Evolutionary conservation across 1,139 yeast genomes (phyloP).

Genomic region (Arxiozyma heterogenica): DNA sequence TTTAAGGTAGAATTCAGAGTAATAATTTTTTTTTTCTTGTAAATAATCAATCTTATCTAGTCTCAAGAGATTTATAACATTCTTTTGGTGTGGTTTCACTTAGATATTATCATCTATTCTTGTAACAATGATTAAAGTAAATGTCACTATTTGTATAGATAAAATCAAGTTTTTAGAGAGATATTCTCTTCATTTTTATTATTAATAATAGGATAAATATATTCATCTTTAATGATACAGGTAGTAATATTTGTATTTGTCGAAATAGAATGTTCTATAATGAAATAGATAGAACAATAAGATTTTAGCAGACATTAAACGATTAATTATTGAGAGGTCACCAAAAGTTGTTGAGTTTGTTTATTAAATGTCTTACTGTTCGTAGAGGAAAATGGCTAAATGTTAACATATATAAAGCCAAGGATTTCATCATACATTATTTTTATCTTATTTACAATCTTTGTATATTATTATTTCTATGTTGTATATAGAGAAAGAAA

Average conservation of each 20-base stretch:
- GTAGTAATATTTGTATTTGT: slow-evolving; percentile 7
- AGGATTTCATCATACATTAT: too few relatives aligned
- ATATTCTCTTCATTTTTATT: slow-evolving; percentile 58
- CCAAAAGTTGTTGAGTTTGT: too few relatives aligned
- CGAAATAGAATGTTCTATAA: too few relatives aligned
- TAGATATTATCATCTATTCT: slow-evolving; percentile 55
- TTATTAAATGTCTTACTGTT: too few relatives aligned
- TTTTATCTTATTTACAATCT: too few relatives aligned
- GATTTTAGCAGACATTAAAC: too few relatives aligned
- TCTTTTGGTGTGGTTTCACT: slow-evolving; percentile 48
- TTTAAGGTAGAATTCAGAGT: slow-evolving; percentile 2
- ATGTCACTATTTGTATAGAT: slow-evolving; percentile 43
- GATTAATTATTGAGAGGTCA: too few relatives aligned
- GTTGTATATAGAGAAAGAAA: too few relatives aligned
- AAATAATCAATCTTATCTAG: slow-evolving; percentile 13
- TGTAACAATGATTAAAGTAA: slow-evolving; percentile 54
- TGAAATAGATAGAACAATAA: too few relatives aligned
- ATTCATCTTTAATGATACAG: slow-evolving; percentile 21
- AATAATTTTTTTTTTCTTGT: neutral
- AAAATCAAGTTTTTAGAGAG: slow-evolving; percentile 53
- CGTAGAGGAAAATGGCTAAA: too few relatives aligned
- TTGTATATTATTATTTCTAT: too few relatives aligned
- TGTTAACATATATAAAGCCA: too few relatives aligned
- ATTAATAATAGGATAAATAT: slow-evolving; percentile 50
- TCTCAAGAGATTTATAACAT: slow-evolving; percentile 25